Base-by-base conservation (phyloP, 768 basidiomycete genomes). In the Termitomyces sp. region DNA sequence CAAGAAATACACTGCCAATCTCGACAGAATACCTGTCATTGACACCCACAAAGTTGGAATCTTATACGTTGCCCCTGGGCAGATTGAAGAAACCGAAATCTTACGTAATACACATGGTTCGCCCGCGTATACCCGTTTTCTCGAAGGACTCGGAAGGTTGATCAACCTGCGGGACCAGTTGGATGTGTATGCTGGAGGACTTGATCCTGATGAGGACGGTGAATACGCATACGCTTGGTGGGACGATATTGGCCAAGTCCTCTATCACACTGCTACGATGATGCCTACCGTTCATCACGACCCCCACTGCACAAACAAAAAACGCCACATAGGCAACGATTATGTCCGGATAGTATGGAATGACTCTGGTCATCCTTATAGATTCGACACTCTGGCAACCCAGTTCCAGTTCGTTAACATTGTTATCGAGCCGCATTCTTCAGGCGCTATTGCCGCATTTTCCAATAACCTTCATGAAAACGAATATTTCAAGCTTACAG, bases 181-280 rank as follows among this genome's bases (percentile, higher is more conserved):
- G 11, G 95, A 96, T 68, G 86, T 98, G 18, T 97, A 95, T 70
- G 90, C 91, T 2, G 97, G 95, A 8, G 93, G 94, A 4, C 80
- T 98, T 27, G 89, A 94, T 67, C 86, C 93, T 8, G 91, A 94
- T 61, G 85, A 90, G 66, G 95, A 99, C 67, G 97, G 97, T 15
- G 91, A 95, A 72, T 97, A 95, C 68, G 93, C 96, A 0, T 98
- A 98, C 69, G 94, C 95, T 0, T 99, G 96, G 95, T 97, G 95
- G 93, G 95, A 98, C 70, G 95, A 98, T 67, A 95, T 98, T 52
- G 87, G 90, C 4, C 95, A 98, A 69, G 85, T 97, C 61, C 81
- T 98, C 55, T 99, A 91, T 70, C 97, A 98, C 72, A 89, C 94
- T 3, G 91, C 96, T 9, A 98, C 97, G 2, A 87, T 99, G 78